Conservation (phyloP, 768 basidiomycete species). For the Filobasidium floriforme region DNA sequence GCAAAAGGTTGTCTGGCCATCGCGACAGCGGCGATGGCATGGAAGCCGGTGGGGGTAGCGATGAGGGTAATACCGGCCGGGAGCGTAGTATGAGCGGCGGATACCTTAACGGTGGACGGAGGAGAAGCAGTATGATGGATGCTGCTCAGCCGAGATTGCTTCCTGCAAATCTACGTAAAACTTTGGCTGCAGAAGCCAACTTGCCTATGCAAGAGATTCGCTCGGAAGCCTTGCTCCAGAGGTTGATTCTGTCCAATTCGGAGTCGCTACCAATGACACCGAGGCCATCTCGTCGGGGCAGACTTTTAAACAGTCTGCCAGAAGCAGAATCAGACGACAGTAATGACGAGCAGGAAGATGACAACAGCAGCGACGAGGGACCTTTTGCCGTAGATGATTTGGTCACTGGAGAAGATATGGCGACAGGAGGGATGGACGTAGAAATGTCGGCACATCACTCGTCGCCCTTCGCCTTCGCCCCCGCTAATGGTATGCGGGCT, state of each 20-base stretch:
- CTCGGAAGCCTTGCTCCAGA: conserved; percentile 24
- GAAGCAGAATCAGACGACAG: conserved; percentile 4
- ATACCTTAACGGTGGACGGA: too few species aligned
- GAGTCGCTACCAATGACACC: conserved; percentile 22
- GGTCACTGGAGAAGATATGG: neutral
- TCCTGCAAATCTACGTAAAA: conserved; percentile 18
- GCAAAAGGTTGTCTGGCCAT: neutral
- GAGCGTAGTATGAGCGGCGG: neutral
- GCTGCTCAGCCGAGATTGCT: conserved; percentile 3
- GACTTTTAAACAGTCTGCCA: neutral
- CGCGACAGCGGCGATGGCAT: neutral
- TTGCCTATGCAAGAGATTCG: conserved; percentile 20
- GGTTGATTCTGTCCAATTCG: conserved; percentile 23
- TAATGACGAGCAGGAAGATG: conserved; percentile 14
- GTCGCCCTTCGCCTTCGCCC: neutral
- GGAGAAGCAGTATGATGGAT: conserved; percentile 4
- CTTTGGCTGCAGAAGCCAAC: conserved; percentile 22
- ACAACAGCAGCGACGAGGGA: conserved; percentile 19
- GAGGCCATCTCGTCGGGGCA: conserved; percentile 5
- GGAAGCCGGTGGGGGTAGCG: neutral
- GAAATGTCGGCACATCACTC: conserved; percentile 14
- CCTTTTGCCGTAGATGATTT: conserved; percentile 19
- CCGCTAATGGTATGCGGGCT: neutral
- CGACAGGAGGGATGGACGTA: conserved; percentile 19
- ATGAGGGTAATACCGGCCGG: neutral